A percentile compares a stretch with the other conserved stretches of the same genome.
phyloP scores from a whole-genome alignment of 2,329 filamentous ascomycete genomes.

The Pestalotiopsis sp. region DNA sequence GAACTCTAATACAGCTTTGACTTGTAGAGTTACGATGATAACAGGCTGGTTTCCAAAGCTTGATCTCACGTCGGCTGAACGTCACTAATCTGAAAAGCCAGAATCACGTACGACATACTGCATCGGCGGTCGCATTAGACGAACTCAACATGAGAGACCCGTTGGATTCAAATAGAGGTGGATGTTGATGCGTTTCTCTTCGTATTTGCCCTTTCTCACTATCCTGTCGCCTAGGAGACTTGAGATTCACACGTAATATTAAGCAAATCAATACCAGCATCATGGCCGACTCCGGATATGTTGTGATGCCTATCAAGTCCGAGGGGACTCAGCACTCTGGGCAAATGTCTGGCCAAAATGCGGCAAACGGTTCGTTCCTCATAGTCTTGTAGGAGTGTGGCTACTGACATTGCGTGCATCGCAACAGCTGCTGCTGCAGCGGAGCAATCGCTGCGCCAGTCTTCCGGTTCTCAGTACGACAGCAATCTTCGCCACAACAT shows the following conservation, averaged over 20 bases:
- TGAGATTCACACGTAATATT: neutral
- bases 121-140: neutral
- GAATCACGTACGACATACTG: neutral
- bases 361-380: neutral
- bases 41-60: neutral
- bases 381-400: neutral
- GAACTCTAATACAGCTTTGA: neutral
- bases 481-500: neutral
- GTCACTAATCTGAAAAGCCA: neutral
- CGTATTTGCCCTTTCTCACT: neutral
- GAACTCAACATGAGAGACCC: neutral
- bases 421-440: neutral
- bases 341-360: neutral
- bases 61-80: neutral
- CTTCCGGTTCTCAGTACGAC: neutral
- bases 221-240: neutral
- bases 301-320: neutral
- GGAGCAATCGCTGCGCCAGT: neutral
- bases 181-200: neutral
- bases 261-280: neutral
- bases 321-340: neutral
- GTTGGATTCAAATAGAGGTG: neutral
- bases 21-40: neutral
- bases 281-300: neutral
- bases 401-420: neutral